Conservation (phyloP, 108 stramenopile species). For the Skeletonema tropicum region DNA sequence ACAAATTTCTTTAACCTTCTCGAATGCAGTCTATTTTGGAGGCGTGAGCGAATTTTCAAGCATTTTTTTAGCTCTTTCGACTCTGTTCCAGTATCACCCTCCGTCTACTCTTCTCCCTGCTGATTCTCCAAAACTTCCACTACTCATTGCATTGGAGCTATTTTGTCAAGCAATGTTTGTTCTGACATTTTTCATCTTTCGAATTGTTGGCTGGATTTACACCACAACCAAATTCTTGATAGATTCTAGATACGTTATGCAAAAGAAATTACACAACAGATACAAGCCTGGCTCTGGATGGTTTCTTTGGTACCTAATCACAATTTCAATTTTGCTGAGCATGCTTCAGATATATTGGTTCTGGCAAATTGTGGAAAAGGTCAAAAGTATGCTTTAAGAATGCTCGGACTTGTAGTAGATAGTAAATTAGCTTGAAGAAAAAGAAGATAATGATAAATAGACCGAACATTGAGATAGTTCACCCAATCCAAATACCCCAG, state of each 20-base stretch:
- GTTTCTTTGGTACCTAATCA: constrained; percentile 51
- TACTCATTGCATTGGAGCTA: constrained; percentile 12
- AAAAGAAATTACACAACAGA: constrained; percentile 17
- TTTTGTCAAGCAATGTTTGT: constrained; percentile 43
- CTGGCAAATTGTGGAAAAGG: constrained; percentile 19
- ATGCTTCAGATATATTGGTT: constrained; percentile 59
- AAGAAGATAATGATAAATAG: not conserved
- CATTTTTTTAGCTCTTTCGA: constrained; percentile 59
- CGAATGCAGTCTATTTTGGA: constrained; percentile 57
- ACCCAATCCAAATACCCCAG: no score
- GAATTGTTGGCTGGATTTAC: constrained; percentile 54
- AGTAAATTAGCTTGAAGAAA: not conserved
- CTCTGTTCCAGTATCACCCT: constrained; percentile 63
- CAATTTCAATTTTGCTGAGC: constrained; percentile 38
- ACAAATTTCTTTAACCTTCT: constrained; percentile 10
- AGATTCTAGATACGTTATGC: constrained; percentile 35
- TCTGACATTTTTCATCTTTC: constrained; percentile 48
- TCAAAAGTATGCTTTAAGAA: not conserved
- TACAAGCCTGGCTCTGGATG: constrained; percentile 40
- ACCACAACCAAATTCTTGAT: constrained; percentile 30
- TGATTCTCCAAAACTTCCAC: constrained; percentile 9
- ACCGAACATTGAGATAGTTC: no score
- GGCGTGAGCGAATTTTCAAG: constrained; percentile 70
- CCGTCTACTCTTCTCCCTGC: constrained; percentile 32
- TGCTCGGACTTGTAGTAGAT: not conserved